Percentiles rank a stretch among this genome's conserved stretches.
Evolutionary conservation across 2,329 filamentous ascomycete species (phyloP).

Genomic region (Pseudocercospora pini-densiflorae): DNA sequence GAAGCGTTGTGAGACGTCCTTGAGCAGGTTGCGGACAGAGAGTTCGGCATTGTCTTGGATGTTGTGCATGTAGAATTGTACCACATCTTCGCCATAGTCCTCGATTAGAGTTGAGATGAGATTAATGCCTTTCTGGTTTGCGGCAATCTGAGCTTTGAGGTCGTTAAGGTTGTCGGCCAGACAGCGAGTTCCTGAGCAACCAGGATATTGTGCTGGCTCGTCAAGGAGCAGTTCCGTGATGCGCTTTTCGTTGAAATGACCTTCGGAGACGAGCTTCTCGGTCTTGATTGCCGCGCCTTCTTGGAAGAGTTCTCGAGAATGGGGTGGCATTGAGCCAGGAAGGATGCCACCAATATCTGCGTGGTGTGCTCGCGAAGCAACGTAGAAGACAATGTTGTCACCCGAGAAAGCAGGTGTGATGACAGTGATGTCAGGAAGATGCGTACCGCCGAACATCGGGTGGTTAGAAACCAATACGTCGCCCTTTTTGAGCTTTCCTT

Average conservation of each 20-base stretch:
- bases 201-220: conserved; percentile 74
- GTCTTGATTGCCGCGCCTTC: conserved; percentile 62
- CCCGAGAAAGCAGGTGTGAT: conserved; percentile 79
- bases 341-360: conserved; percentile 85
- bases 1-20: conserved; percentile 70
- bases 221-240: conserved; percentile 70
- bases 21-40: conserved; percentile 74
- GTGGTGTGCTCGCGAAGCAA: conserved; percentile 79
- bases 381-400: conserved; percentile 78
- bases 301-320: conserved; percentile 64
- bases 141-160: conserved; percentile 83
- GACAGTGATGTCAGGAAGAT: conserved; percentile 82
- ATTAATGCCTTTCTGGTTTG: conserved; percentile 83
- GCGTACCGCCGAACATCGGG: conserved; percentile 81
- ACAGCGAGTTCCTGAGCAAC: conserved; percentile 78
- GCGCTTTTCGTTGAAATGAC: conserved; percentile 76
- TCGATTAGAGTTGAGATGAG: conserved; percentile 75
- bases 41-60: conserved; percentile 82
- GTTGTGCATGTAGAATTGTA: conserved; percentile 81
- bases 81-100: conserved; percentile 77
- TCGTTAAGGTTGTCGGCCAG: conserved; percentile 84
- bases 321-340: conserved; percentile 81
- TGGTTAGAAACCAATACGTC: conserved; percentile 86
- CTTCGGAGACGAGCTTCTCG: conserved; percentile 73
- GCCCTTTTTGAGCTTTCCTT: conserved; percentile 74